Evolutionary conservation across 352 stramenopile species (phyloP), one percentile per base, ranked within the genome.

Genomic region (Phytophthora foliorum): DNA sequence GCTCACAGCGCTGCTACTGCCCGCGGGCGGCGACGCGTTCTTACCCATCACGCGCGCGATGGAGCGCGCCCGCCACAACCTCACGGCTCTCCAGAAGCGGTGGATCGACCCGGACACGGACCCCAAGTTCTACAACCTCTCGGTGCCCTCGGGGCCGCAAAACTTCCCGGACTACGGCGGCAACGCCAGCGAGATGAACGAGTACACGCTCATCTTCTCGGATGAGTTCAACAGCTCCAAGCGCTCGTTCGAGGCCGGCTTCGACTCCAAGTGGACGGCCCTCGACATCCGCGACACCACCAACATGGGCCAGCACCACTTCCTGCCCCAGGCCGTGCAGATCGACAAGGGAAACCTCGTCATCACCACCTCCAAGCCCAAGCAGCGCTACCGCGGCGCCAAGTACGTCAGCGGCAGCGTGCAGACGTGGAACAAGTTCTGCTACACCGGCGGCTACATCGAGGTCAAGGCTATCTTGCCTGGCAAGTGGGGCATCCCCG

Each of bases 401-500:
- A 80, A 82, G 57, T 96, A 96, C 72, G 89, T 96, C 29, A 98
- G 90, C 61, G 97, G 95, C 31, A 98, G 97, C 79, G 49, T 99
- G n/a, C 96, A 98, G 74, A 94, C 82, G 22, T 99, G 97, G 97
- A 98, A 99, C 87, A 99, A 99, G 80, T 99, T 99, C 74, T 99
- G 97, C 76, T 99, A 98, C 80, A 99, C 97, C 3, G 97, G 97
- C 57, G 97, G 97, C 21, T 99, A 98, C 49, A 72, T 99, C 6
- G 96, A 99, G 76, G 95, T 99, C 31, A 72, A 84, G 39, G 94
- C 97, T 29, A 95, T 98, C 63, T 76, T 99, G 25, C 97, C 97
- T 0, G 97, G 97, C 19, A 98, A 98, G 69, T 95, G 89, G 69
- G 88, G 93, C 56, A 95, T 98, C 67, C 94, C 94, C 0, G 97